Base-by-base conservation (phyloP, 2,329 filamentous ascomycete genomes). In the Cryphonectria radicalis region DNA sequence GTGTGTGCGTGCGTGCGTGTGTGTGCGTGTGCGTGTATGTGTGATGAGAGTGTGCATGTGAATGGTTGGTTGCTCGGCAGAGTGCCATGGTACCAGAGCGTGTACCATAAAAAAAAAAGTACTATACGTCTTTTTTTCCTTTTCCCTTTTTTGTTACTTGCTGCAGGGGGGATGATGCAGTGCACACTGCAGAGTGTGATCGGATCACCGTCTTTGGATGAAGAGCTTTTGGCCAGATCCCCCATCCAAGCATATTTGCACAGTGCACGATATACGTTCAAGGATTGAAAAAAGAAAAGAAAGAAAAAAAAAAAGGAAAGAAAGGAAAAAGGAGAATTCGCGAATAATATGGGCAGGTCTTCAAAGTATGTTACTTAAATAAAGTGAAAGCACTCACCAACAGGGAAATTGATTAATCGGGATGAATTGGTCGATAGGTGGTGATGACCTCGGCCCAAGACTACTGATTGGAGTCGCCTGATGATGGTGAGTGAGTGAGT, bases 181-280 rank as follows among this genome's bases (percentile, higher is more conserved):
- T 22, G 46, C 46, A 50, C 46, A 53, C 50, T 72, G 71, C 71
- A 72, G 71, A 72, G 68, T 66, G 71, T 70, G 68, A 72, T 72
- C 71, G 60, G 68, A 65, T 55, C 53, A 63, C 64, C 65, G 64
- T 65, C 46, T 59, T 50, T 72, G 68, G 68, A 63, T 42, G 68
- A 59, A n/a, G 67, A 53, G 69, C 65, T n/a, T 68, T 62, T 53
- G 60, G 71, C 68, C 63, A 57, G 55, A 72, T 68, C 66, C 46
- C 43, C 62, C 8, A n/a, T 50, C 5, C 6, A 50, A 19, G 22
- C 46, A n/a, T n/a, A 50, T 50, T n/a, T 50, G 46, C 46, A 50
- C 46, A 50, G 46, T 10, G 46, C 10, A n/a, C 22, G 37, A 13
- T 40, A 11, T 11, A 11, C 8, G 1, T 40, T 28, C 25, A 40